phyloP scores from a whole-genome alignment of 139 green algal genomes.

The Pseudopediastrum boryanum region DNA sequence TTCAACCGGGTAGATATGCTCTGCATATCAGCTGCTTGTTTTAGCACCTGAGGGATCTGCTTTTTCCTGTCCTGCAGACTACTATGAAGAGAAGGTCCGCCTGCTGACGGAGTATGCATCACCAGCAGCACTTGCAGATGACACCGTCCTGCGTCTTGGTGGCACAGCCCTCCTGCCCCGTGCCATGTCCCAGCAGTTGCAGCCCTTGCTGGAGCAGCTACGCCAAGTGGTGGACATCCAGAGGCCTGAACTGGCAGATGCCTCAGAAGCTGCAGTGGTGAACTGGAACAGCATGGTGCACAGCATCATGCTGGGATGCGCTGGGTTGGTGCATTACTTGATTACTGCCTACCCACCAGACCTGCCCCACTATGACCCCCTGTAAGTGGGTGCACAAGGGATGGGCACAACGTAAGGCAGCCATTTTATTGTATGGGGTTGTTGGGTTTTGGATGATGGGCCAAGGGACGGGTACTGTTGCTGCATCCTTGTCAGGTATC shows the following conservation, averaged over 20 bases:
- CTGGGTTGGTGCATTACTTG: slow-evolving; percentile 45
- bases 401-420: too few species aligned
- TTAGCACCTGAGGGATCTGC: background rate
- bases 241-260: slow-evolving; percentile 16
- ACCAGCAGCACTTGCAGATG: slow-evolving; percentile 16
- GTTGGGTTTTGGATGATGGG: too few species aligned
- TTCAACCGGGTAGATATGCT: background rate
- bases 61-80: background rate
- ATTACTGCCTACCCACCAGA: slow-evolving; percentile 42
- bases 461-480: too few species aligned
- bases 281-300: slow-evolving; percentile 37
- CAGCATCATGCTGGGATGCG: slow-evolving; percentile 16
- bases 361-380: slow-evolving; percentile 27
- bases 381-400: slow-evolving; percentile 16
- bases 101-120: slow-evolving; percentile 39
- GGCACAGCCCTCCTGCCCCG: slow-evolving; percentile 39
- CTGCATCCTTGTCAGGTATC: too few species aligned
- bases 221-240: slow-evolving; percentile 15
- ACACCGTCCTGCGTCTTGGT: slow-evolving; percentile 26
- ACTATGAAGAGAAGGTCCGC: slow-evolving; percentile 29
- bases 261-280: background rate
- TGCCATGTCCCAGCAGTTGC: slow-evolving; percentile 18
- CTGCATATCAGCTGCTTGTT: background rate
- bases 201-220: slow-evolving; percentile 7
- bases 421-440: too few species aligned